Conservation (phyloP, 2,329 filamentous ascomycete genomes). For the Fusarium poae region DNA sequence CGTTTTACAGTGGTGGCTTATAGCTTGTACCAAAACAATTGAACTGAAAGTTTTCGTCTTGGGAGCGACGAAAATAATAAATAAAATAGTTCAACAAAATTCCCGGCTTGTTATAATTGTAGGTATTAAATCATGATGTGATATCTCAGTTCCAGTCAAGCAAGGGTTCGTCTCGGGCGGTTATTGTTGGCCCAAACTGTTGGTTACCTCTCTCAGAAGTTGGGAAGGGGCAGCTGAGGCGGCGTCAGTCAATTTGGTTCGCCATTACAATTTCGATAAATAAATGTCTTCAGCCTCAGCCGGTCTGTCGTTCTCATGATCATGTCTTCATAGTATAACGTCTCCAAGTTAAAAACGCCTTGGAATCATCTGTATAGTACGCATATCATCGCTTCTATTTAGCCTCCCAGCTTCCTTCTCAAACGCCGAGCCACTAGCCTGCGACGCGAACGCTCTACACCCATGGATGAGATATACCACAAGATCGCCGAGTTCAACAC, state of each 20-base stretch:
- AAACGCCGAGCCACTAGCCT: background rate
- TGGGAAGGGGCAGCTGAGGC: conserved; percentile 18
- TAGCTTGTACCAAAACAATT: background rate
- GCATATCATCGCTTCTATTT: background rate
- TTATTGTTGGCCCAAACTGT: conserved; percentile 11
- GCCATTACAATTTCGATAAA: background rate
- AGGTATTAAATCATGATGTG: background rate
- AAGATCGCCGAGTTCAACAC: conserved; percentile 49
- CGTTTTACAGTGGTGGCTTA: background rate
- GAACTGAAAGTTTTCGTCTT: background rate
- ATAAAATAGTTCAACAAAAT: background rate
- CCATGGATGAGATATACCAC: conserved; percentile 53
- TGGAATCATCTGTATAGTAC: background rate
- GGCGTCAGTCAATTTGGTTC: conserved; percentile 3
- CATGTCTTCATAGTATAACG: conserved; percentile 3
- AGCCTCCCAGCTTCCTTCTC: conserved; percentile 1
- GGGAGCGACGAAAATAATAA: background rate
- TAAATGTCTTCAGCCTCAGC: background rate
- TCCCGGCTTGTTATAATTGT: background rate
- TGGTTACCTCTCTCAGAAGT: background rate
- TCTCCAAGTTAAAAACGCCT: background rate
- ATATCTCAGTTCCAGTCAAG: background rate
- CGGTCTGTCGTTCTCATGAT: background rate
- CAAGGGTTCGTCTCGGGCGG: conserved; percentile 33
- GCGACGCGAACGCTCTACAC: conserved; percentile 5